Percentiles rank a stretch among this genome's conserved stretches.
phyloP scores from a whole-genome alignment of 306 rosid genomes.

The Pueraria montana region DNA sequence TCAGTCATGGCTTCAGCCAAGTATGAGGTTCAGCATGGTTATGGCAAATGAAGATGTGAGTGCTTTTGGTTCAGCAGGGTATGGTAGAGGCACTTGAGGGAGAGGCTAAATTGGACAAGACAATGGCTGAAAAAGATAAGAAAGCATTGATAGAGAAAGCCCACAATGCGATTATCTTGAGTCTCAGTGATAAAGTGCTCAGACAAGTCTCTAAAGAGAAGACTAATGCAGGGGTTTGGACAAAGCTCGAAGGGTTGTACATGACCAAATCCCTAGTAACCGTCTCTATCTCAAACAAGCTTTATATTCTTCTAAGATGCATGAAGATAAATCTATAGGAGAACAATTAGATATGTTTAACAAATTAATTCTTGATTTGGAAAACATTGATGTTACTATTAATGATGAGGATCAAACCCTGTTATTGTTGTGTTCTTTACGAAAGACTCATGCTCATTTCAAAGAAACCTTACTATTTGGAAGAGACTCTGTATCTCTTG shows the following conservation, averaged over 20 bases:
- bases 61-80: no score
- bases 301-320: neutral
- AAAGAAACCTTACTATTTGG: no score
- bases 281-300: neutral
- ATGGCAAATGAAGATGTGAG: no score
- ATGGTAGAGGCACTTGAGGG: no score
- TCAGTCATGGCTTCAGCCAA: no score
- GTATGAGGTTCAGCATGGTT: no score
- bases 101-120: no score
- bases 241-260: neutral
- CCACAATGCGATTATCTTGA: neutral
- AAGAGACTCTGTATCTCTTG: no score
- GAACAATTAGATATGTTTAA: neutral
- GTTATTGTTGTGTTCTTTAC: no score
- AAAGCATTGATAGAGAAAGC: neutral
- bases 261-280: neutral
- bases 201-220: neutral
- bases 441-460: no score
- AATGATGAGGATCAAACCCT: no score
- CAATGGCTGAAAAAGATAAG: neutral
- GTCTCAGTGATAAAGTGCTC: neutral
- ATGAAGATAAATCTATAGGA: neutral
- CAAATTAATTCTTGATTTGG: neutral
- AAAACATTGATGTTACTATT: neutral
- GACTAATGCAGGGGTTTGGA: neutral